Percentiles rank a stretch among this genome's conserved stretches.
phyloP scores from a whole-genome alignment of 192 early-diverging fungal species.

The Backusella morwellensis region DNA sequence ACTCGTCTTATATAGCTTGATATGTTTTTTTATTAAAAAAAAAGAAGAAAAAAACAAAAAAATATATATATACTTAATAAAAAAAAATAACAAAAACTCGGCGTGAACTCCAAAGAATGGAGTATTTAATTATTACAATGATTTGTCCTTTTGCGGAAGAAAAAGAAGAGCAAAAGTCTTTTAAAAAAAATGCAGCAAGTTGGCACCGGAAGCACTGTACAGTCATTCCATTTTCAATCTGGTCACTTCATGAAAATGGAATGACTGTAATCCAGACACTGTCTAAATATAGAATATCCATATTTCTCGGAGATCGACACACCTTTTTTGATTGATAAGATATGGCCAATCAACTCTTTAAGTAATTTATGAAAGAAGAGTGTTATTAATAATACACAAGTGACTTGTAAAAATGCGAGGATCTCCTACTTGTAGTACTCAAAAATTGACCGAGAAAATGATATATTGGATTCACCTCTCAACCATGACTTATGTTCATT shows the following conservation, averaged over 20 bases:
- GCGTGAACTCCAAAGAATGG: too few species aligned
- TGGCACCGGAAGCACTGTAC: too few species aligned
- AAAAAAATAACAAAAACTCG: background rate
- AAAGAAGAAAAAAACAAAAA: background rate
- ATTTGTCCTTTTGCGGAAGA: too few species aligned
- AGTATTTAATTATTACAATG: too few species aligned
- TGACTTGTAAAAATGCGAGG: background rate
- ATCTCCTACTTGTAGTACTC: background rate
- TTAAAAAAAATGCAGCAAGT: too few species aligned
- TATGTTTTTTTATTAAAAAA: background rate
- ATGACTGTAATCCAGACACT: too few species aligned
- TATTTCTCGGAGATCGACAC: background rate
- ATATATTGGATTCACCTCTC: background rate
- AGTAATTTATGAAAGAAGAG: background rate
- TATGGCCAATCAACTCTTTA: background rate
- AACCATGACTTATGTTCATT: background rate
- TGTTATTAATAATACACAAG: background rate
- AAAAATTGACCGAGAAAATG: background rate
- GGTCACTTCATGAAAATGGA: too few species aligned
- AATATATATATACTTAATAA: background rate
- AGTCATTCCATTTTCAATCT: too few species aligned
- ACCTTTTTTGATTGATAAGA: background rate
- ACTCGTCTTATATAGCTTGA: background rate
- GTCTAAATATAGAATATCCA: background rate
- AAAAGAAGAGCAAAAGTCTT: too few species aligned